These are phyloP conservation scores for Penicillium paxilli DNA, from an alignment of 495 filamentous ascomycete genomes.

Conservation along the genomic window DNA sequence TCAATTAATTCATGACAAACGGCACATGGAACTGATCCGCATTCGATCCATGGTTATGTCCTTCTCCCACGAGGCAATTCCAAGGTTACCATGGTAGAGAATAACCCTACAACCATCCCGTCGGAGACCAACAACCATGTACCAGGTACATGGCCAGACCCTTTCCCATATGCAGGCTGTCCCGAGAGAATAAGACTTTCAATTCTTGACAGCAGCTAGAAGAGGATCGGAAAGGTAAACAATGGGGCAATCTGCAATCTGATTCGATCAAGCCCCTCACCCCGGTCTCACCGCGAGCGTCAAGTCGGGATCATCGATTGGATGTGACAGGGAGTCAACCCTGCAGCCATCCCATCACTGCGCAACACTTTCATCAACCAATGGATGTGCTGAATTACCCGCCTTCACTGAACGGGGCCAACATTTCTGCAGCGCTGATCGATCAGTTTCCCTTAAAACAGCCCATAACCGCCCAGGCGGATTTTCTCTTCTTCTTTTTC, in stretches of 20 bases:
- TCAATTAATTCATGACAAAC: not conserved
- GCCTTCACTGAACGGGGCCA: constrained; percentile 8
- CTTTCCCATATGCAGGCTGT: not conserved
- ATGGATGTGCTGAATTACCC: constrained; percentile 22
- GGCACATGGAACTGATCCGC: constrained; percentile 11
- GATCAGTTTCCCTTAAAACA: constrained; percentile 30
- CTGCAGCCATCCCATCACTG: constrained; percentile 16
- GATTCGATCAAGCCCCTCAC: not conserved
- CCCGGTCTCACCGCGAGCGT: constrained; percentile 4
- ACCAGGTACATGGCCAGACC: not conserved
- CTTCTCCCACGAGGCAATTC: too few species aligned
- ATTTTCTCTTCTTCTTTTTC: constrained; percentile 48
- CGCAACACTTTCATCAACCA: constrained; percentile 13
- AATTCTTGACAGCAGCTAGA: not conserved
- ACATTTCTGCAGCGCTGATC: constrained; percentile 15
- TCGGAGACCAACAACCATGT: not conserved
- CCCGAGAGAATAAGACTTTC: not conserved
- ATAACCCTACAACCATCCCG: not conserved
- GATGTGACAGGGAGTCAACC: not conserved
- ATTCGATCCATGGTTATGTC: not conserved
- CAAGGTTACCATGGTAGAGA: too few species aligned
- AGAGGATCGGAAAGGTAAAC: not conserved
- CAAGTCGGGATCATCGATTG: not conserved
- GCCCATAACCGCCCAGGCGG: constrained; percentile 40
- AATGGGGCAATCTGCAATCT: not conserved